Base-by-base conservation (phyloP, 148 eudicot species). In the Camellia granthamiana region DNA sequence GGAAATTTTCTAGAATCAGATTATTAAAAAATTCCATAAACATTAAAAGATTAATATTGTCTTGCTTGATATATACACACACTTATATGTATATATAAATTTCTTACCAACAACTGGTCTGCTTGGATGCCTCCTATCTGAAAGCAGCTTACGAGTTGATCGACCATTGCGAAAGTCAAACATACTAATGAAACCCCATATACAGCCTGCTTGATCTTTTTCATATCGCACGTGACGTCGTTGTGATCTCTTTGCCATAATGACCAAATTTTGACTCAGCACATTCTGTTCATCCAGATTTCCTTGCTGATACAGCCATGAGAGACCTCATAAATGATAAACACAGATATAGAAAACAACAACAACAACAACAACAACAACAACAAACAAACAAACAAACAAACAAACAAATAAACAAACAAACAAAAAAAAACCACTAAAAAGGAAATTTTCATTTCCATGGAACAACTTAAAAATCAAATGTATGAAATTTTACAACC, bases 151-250 rank as follows among this genome's bases (percentile, higher is more conserved):
- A 63, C 85, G 95, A 68, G 91, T 86, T 64, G 92, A 62, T 62
- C 90, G 90, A 81, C 91, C 91, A 74, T 91, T 89, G 43, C 97
- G 94, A 74, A 92, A 92, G 82, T 94, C 90, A 78, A 97, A 94
- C 54, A 92, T 87, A 81, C 85, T 90, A 77, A 92, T 91, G 84
- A 94, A 77, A 78, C 97, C 94, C 91, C 89, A 86, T 83, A 96
- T 91, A 81, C 99, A 97, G 8, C 99, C 99, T 71, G 92, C 86
- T 71, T 88, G 93, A 83, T 88, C 91, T 80, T 87, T 92, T 71
- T 88, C 92, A 72, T 79, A 80, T 49, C 86, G 84, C 14, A 84
- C 56, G 54, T 62, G 79, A 9, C 84, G 86, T 78, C 86, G 90
- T 70, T 73, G 88, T 46, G 95, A 90, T 85, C 80, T 89, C 88